Evolutionary conservation across 1,284 basidiomycete species (phyloP).

Genomic region (Lentinus polychrous): DNA sequence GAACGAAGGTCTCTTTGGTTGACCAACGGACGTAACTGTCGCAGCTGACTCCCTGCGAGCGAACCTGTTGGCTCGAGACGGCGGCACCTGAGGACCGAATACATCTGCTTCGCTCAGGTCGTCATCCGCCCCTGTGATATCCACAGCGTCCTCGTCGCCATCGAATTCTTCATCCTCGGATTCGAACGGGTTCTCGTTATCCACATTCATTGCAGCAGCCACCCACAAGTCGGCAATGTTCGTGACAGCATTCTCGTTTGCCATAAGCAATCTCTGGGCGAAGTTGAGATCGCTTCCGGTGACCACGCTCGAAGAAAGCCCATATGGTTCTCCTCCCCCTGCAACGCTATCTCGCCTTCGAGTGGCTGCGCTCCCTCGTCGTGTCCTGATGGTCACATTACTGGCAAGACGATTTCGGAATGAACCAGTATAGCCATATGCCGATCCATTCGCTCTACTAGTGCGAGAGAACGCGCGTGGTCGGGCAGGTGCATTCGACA

Average conservation of each 20-base stretch:
- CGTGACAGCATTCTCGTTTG: constrained; percentile 86
- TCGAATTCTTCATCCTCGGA: constrained; percentile 32
- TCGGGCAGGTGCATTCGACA: constrained; percentile 35
- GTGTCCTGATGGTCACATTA: constrained; percentile 32
- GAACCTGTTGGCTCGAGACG: constrained; percentile 19
- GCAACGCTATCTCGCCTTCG: constrained; percentile 41
- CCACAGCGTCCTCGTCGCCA: constrained; percentile 18
- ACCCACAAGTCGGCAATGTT: constrained; percentile 91
- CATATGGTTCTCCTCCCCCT: constrained; percentile 26
- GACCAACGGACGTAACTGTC: constrained; percentile 4
- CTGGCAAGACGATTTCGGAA: constrained; percentile 44
- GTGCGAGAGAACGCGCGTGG: constrained; percentile 42
- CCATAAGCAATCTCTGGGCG: constrained; percentile 84
- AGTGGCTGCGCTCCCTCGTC: constrained; percentile 39
- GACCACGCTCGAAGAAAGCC: constrained; percentile 31
- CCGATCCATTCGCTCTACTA: constrained; percentile 63
- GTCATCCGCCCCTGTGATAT: constrained; percentile 23
- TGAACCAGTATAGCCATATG: constrained; percentile 64
- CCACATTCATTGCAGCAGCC: constrained; percentile 85
- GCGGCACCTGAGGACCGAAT: constrained; percentile 15
- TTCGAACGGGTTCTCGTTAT: constrained; percentile 74
- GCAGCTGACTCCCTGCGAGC: constrained; percentile 15
- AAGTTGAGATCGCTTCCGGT: constrained; percentile 63
- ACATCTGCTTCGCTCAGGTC: constrained; percentile 27
- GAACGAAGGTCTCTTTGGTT: neutral